A percentile compares a stretch with the other conserved stretches of the same genome.
phyloP scores from a whole-genome alignment of 2,329 filamentous ascomycete genomes.

The Talaromyces sp. region DNA sequence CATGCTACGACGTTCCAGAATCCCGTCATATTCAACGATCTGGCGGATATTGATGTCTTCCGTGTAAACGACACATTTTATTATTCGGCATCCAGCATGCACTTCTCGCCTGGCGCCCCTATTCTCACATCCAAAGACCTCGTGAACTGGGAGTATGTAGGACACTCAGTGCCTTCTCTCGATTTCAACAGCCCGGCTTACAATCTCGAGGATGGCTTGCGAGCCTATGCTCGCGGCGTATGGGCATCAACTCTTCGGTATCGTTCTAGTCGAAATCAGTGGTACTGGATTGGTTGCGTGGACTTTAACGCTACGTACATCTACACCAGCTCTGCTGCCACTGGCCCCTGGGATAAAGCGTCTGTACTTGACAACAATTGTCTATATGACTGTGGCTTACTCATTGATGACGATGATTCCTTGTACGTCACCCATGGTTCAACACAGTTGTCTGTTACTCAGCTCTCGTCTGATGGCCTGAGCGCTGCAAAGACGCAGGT shows the following conservation, averaged over 20 bases:
- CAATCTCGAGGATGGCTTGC: background rate
- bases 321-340: background rate
- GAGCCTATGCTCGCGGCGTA: background rate
- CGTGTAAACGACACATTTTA: background rate
- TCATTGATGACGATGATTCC: background rate
- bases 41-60: background rate
- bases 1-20: no score
- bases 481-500: background rate
- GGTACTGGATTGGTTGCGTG: background rate
- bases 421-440: background rate
- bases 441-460: background rate
- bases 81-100: conserved; percentile 1
- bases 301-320: background rate
- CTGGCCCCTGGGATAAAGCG: background rate
- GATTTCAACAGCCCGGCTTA: background rate
- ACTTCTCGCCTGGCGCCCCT: background rate
- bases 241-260: background rate
- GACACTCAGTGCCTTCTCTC: background rate
- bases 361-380: background rate
- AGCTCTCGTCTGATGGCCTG: background rate
- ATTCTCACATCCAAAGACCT: background rate
- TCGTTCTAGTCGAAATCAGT: background rate
- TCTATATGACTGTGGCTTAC: background rate
- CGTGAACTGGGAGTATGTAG: background rate
- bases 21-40: background rate